Evolutionary conservation across 495 filamentous ascomycete species (phyloP).

Genomic region (Penicillium ochrochloron): DNA sequence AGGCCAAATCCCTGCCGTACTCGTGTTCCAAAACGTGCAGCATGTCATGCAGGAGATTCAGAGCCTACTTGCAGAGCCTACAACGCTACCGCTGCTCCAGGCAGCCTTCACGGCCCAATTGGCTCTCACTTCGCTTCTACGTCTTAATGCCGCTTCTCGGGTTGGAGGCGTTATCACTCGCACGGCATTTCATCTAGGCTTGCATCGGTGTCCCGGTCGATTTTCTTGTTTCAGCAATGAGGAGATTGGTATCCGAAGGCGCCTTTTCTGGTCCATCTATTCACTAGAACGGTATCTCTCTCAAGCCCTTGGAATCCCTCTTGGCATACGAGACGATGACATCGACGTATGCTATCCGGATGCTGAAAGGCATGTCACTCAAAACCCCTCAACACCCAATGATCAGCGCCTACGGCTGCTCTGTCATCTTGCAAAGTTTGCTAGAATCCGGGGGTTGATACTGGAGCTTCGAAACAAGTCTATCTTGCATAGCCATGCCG

Average conservation of each 20-base stretch:
- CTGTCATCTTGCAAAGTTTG: slow-evolving; percentile 47
- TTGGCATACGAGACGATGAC: slow-evolving; percentile 56
- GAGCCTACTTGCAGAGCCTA: slow-evolving; percentile 40
- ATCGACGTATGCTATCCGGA: slow-evolving; percentile 57
- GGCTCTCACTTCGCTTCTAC: slow-evolving; percentile 51
- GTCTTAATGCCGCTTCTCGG: slow-evolving; percentile 53
- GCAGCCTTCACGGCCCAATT: slow-evolving; percentile 50
- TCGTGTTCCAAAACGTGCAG: slow-evolving; percentile 44
- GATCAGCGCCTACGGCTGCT: slow-evolving; percentile 39
- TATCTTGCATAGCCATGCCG: slow-evolving; percentile 43
- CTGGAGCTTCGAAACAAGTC: slow-evolving; percentile 54
- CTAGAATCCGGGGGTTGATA: slow-evolving; percentile 47
- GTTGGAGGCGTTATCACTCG: slow-evolving; percentile 52
- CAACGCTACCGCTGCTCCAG: slow-evolving; percentile 46
- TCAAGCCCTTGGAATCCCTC: slow-evolving; percentile 54
- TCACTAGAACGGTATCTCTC: slow-evolving; percentile 54
- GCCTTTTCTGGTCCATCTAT: slow-evolving; percentile 58
- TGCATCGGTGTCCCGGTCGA: slow-evolving; percentile 54
- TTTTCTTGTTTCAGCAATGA: slow-evolving; percentile 44
- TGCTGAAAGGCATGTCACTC: slow-evolving; percentile 36
- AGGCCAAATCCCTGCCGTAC: slow-evolving; percentile 32
- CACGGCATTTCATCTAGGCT: slow-evolving; percentile 51
- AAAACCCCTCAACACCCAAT: not conserved
- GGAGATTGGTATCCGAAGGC: slow-evolving; percentile 45
- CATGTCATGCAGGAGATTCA: slow-evolving; percentile 44